These are phyloP conservation scores for Trichosporon sp. DNA, from an alignment of 1,284 basidiomycete genomes.

Conservation along the genomic window DNA sequence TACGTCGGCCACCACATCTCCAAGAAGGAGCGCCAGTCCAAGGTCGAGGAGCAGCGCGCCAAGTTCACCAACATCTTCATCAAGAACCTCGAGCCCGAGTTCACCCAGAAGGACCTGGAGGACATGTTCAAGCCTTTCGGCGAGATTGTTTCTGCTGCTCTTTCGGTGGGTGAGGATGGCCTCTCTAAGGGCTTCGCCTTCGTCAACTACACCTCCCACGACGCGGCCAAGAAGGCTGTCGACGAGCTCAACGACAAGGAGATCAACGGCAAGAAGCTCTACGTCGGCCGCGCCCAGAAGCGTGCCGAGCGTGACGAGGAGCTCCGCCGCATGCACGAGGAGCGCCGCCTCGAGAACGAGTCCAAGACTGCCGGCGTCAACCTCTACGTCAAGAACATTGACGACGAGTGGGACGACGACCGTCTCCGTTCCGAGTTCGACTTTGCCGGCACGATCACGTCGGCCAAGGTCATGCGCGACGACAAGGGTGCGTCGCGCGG, in stretches of 20 bases:
- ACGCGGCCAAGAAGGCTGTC: slow-evolving; percentile 85
- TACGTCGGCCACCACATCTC: slow-evolving; percentile 97
- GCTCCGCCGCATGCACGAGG: slow-evolving; percentile 88
- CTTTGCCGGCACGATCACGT: slow-evolving; percentile 94
- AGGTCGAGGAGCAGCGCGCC: slow-evolving; percentile 94
- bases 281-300: slow-evolving; percentile 96
- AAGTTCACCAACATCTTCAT: slow-evolving; percentile 98
- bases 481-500: slow-evolving; percentile 75
- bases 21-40: slow-evolving; percentile 96
- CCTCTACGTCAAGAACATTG: slow-evolving; percentile 96
- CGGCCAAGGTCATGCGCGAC: slow-evolving; percentile 99
- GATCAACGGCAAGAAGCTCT: slow-evolving; percentile 82
- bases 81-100: slow-evolving; percentile 88
- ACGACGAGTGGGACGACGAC: slow-evolving; percentile 89
- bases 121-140: slow-evolving; percentile 78
- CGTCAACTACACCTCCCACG: slow-evolving; percentile 92
- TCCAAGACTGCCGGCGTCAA: slow-evolving; percentile 99
- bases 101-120: slow-evolving; percentile 82
- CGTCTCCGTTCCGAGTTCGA: slow-evolving; percentile 93
- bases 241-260: slow-evolving; percentile 87
- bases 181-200: slow-evolving; percentile 93
- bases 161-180: slow-evolving; percentile 78
- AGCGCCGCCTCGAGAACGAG: slow-evolving; percentile 93
- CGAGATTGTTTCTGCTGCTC: slow-evolving; percentile 79
- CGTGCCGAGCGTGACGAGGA: slow-evolving; percentile 98